Evolutionary conservation across 768 basidiomycete genomes (phyloP), one percentile per base, ranked within the genome.

Genomic region (Boletus bicolor): DNA sequence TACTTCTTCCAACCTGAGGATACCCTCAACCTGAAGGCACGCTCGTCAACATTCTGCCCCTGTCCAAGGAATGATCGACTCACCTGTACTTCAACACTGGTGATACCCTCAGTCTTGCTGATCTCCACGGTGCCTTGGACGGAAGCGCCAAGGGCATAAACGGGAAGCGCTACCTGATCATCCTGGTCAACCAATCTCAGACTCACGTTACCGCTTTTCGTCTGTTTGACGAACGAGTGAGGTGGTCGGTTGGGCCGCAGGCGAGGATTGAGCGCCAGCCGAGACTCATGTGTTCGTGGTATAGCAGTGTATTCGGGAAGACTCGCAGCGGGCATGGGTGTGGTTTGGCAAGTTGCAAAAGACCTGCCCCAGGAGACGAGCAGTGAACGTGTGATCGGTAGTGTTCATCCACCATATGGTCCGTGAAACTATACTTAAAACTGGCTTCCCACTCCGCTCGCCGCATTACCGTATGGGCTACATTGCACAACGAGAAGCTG

Each of bases 1-100:
- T 24, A 87, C 75, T 65, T 89, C 86, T 55, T 80, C 79, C 44
- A 89, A 61, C 49, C 72, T 68, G 46, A 89, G 72, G 38, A 71
- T 76, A 12, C 86, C 87, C 64, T 87, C 84, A 26, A 87, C 75
- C 87, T 88, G 59, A 28, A 21, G 2, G 37, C 5, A 2, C 14
- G 19, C 15, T 49, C 35, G 51, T 58, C 28, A 56, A 44, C 8
- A 30, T 19, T 38, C 21, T 8, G 4, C 44, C 49, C 47, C 44
- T 48, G 24, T 48, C 35, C 32, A 34, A 43, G 21, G 30, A 43
- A 47, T 21, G 7, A 56, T 11, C 44, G 34, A 44, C 54, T 73
- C 54, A 81, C 87, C 77, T 86, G 82, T 41, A 85, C 79, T 66
- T 89, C 86, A 36, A 89, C 83, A 17, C 78, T 79, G 3, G 77